phyloP scores from a whole-genome alignment of 345 rosid species.

The Turnera subulata region DNA sequence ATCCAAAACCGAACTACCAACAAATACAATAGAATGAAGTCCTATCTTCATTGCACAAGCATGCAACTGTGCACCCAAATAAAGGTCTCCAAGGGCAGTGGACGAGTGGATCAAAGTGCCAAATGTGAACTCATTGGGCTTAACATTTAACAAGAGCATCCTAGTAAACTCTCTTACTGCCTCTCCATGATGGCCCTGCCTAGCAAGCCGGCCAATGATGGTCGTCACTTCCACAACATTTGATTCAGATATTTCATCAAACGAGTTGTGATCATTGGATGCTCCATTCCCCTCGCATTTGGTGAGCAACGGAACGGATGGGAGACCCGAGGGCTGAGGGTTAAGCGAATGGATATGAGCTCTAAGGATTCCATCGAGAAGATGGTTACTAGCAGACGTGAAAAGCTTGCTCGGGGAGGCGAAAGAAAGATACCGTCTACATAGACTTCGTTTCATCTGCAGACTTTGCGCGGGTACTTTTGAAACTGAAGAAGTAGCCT shows the following conservation, averaged over 20 bases:
- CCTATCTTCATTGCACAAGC: slow-evolving; percentile 56
- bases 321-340: background rate
- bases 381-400: background rate
- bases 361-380: background rate
- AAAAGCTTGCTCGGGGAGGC: background rate
- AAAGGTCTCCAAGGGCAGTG: slow-evolving; percentile 36
- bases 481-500: no score
- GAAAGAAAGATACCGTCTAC: background rate
- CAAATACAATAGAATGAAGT: slow-evolving; percentile 57
- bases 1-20: slow-evolving; percentile 62
- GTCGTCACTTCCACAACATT: slow-evolving; percentile 57
- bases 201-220: slow-evolving; percentile 43
- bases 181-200: slow-evolving; percentile 38
- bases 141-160: slow-evolving; percentile 42
- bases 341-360: background rate
- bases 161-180: slow-evolving; percentile 46
- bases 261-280: slow-evolving; percentile 15
- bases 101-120: slow-evolving; percentile 57
- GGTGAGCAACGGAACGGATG: background rate
- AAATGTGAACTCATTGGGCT: slow-evolving; percentile 73
- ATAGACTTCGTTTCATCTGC: background rate
- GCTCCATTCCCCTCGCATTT: background rate
- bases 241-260: slow-evolving; percentile 51
- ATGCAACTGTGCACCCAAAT: slow-evolving; percentile 58
- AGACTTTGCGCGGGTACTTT: background rate